A percentile compares a stretch with the other conserved stretches of the same genome.
These are phyloP conservation scores for Corylus americana DNA, from an alignment of 306 rosid species.

Conservation along the genomic window DNA sequence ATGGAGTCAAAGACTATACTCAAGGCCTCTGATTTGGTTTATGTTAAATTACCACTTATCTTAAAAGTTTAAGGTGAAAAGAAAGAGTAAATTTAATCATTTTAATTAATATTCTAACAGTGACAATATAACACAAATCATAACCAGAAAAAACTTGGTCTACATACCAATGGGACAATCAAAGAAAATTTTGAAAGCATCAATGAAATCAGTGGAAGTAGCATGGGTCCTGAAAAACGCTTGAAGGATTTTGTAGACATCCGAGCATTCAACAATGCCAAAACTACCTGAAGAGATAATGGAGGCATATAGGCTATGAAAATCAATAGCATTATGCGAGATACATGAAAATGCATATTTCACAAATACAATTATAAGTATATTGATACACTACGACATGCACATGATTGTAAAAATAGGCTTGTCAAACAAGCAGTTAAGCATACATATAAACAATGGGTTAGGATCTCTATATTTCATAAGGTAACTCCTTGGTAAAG, in stretches of 20 bases:
- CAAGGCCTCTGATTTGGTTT: no score
- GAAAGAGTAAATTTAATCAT: no score
- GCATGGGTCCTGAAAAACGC: slow-evolving; percentile 62
- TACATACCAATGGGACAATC: slow-evolving; percentile 85
- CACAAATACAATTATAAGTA: slow-evolving; percentile 1
- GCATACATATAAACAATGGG: background rate
- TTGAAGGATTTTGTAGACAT: slow-evolving; percentile 72
- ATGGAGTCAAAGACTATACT: no score
- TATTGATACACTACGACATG: background rate
- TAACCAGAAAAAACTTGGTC: slow-evolving; percentile 1
- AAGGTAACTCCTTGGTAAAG: no score
- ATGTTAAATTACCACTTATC: no score
- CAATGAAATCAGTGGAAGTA: slow-evolving; percentile 77
- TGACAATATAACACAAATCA: slow-evolving; percentile 10
- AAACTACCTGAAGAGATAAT: slow-evolving; percentile 52
- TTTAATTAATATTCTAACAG: no score
- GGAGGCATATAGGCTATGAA: slow-evolving; percentile 8
- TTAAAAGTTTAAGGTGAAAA: no score
- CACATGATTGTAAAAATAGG: no score
- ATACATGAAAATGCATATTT: background rate
- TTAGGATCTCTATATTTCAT: background rate
- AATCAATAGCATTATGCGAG: slow-evolving; percentile 24
- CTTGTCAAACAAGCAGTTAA: background rate
- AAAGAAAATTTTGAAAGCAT: slow-evolving; percentile 88
- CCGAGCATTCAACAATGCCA: slow-evolving; percentile 87